These are phyloP conservation scores for Dipodascopsis uninucleata DNA, from an alignment of 805 yeast genomes.

Conservation along the genomic window DNA sequence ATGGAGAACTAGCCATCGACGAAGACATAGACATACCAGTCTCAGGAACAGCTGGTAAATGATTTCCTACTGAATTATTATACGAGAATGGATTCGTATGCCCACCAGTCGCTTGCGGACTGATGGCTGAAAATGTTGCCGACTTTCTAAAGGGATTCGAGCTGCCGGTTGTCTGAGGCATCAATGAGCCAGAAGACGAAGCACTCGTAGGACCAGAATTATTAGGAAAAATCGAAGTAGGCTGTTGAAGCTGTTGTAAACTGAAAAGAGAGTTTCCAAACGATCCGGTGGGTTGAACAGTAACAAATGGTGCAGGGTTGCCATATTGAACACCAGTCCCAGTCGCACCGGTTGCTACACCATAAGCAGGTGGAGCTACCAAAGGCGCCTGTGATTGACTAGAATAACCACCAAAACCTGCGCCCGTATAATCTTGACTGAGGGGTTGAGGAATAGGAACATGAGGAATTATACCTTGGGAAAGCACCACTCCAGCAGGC, in stretches of 20 bases:
- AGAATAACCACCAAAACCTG: slow-evolving; percentile 31
- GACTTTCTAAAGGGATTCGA: slow-evolving; percentile 26
- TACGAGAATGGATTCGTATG: slow-evolving; percentile 8
- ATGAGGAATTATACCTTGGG: slow-evolving; percentile 18
- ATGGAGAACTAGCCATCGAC: slow-evolving; percentile 1
- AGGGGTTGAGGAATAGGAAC: slow-evolving; percentile 16
- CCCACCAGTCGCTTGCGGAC: slow-evolving; percentile 19
- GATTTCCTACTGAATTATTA: slow-evolving; percentile 7
- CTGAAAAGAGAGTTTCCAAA: no score
- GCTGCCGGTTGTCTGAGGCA: slow-evolving; percentile 20
- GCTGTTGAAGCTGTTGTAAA: slow-evolving; percentile 10
- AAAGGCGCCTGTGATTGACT: slow-evolving; percentile 20
- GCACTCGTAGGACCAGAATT: background rate
- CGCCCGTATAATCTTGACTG: slow-evolving; percentile 28
- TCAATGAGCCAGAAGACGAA: slow-evolving; percentile 4
- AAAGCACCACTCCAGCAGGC: slow-evolving; percentile 25
- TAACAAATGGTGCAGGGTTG: no score
- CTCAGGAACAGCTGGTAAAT: slow-evolving; percentile 19
- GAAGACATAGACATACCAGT: slow-evolving; percentile 1
- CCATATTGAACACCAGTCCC: no score
- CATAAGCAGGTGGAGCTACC: slow-evolving; percentile 14
- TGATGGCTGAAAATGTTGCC: slow-evolving; percentile 16
- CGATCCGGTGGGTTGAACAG: no score
- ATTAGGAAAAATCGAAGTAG: background rate
- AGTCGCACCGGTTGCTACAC: no score